Base-by-base conservation (phyloP, 306 rosid genomes). In the Trifolium dubium region DNA sequence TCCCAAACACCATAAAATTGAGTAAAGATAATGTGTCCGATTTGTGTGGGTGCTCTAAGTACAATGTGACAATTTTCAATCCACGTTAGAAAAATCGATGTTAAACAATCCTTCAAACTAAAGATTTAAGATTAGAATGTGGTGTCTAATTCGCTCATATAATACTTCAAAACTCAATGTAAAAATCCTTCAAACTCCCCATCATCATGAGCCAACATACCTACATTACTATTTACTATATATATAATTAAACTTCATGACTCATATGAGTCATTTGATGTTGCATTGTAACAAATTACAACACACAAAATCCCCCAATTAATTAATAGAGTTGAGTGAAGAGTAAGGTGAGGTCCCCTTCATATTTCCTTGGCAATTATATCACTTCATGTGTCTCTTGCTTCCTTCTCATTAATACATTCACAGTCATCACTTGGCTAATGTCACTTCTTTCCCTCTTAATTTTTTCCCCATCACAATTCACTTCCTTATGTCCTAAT, bases 331-430 rank as follows among this genome's bases (percentile, higher is more conserved):
- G 53, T 32, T 51, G 64, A 58, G 19, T 35, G 5, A 39, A 64
- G 31, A 64, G 28, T 10, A 43, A 64, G 15, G 55, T 37, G 56
- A 50, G 85, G 58, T 17, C 72, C 78, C 80, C 73, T 30, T 72
- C 72, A 54, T 15, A 54, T 15, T n/a, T 15, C 72, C 79, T 35
- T 10, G 17, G 64, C 82, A 67, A 76, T 83, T 79, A 79, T 69
- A 86, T 78, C 81, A 85, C 65, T 67, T 82, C 93, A 88, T 86
- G 97, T 71, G 91, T 83, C 90, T 83, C 88, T 81, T 81, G 93
- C 88, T 80, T 81, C 88, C 28, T 76, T 39, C 70, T 64, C 66
- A 82, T 85, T 87, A 78, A 79, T 72, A 49, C 80, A 58, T 74
- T 60, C 77, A 67, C 19, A 63, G 41, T 68, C 68, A 39, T 34